Conservation (phyloP, 352 stramenopile genomes). For the Pythium sukuiense region DNA sequence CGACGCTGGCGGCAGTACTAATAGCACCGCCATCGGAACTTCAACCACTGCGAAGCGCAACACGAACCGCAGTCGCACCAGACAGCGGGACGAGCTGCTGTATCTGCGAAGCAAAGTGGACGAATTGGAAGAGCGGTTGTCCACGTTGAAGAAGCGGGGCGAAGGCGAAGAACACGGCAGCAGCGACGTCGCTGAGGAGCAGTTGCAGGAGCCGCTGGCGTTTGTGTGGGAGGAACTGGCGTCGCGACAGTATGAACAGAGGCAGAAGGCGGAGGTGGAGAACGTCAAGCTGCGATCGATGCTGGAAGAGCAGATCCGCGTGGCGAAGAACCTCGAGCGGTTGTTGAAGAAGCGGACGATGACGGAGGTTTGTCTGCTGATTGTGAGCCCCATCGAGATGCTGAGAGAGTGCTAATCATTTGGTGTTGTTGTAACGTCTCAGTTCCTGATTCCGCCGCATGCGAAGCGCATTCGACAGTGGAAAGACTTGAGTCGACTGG, state of each 20-base stretch:
- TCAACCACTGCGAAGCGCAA: background rate
- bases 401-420: too few relatives aligned
- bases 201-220: conserved; percentile 21
- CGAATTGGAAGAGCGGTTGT: conserved; percentile 11
- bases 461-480: conserved; percentile 15
- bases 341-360: conserved; percentile 14
- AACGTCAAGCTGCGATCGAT: conserved; percentile 47
- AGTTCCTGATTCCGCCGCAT: conserved; percentile 8
- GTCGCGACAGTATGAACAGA: conserved; percentile 35
- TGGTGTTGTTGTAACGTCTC: background rate
- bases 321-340: conserved; percentile 24
- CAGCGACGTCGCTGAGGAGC: background rate
- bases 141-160: conserved; percentile 5
- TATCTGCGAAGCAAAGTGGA: conserved; percentile 14
- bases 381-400: too few relatives aligned
- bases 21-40: background rate
- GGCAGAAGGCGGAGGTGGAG: conserved; percentile 43
- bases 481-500: conserved; percentile 8
- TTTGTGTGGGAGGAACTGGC: conserved; percentile 48
- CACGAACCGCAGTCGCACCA: background rate
- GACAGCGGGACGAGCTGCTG: conserved; percentile 15
- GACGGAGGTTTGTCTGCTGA: conserved; percentile 7
- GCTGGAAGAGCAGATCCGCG: conserved; percentile 35
- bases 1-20: background rate
- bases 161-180: background rate